Base-by-base conservation (phyloP, 805 yeast species). In the baker's yeast (Saccharomyces cerevisiae) region DNA sequence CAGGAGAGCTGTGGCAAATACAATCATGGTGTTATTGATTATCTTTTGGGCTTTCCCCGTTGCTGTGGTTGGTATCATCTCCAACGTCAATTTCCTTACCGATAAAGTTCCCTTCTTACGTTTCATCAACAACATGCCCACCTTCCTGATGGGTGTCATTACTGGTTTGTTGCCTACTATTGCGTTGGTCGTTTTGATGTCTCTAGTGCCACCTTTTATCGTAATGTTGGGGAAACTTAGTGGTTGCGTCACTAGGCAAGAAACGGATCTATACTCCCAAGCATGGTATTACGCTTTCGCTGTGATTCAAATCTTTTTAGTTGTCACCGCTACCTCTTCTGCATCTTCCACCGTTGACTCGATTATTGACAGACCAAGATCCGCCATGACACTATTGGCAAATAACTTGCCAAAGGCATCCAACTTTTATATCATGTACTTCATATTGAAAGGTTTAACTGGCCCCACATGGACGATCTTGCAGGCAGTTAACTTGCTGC, bases 11-110 rank as follows among this genome's bases (percentile, higher is more conserved):
- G 73, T 79, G 52, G 92, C 96, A 1, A 76, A 75, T 53, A 75
- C 87, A 14, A 73, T 89, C 50, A 76, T 87, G 64, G 81, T 87
- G 27, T 63, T 81, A 55, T 74, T 85, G 70, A 82, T 92, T 57
- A 80, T 92, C 49, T 89, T 90, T 73, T 92, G 98, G 98, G 84
- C 96, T 47, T 83, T 92, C 62, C 99, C 99, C 9, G 97, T 92
- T 43, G 96, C 97, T n/a, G 90, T 89, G 64, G 96, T 92, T 51
- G 98, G 98, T 80, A 79, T 83, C 62, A 85, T 94, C 59, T 92
- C 98, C 26, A 94, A 92, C 71, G 80, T 92, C 61, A 82, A 85
- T 59, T 84, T 79, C 65, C 76, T 90, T 66, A 88, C 87, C 41
- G 74, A 78, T 41, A 82, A 80, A 59, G 80, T 92, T 30, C 89